phyloP scores from a whole-genome alignment of 768 basidiomycete genomes.

The Xerocomus spinulosus region DNA sequence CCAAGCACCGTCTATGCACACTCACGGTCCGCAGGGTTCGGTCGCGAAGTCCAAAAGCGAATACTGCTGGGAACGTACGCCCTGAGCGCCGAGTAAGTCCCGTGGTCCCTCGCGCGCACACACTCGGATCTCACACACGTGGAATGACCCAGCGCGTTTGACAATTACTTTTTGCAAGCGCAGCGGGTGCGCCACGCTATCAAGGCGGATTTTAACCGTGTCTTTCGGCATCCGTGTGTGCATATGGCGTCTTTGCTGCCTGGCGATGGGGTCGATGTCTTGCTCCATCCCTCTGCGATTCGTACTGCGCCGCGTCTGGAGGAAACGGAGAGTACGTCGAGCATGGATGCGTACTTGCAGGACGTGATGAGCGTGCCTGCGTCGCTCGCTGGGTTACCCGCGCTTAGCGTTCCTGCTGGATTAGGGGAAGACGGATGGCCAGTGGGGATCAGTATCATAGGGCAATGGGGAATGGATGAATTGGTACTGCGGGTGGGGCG shows the following conservation, averaged over 20 bases:
- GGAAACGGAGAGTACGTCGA: conserved; percentile 7
- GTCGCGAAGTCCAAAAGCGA: conserved; percentile 79
- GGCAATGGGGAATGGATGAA: conserved; percentile 81
- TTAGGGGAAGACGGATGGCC: conserved; percentile 64
- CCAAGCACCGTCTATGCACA: conserved; percentile 58
- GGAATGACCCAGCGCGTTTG: conserved; percentile 71
- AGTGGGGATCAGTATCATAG: conserved; percentile 76
- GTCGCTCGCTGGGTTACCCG: conserved; percentile 84
- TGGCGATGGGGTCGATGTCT: conserved; percentile 59
- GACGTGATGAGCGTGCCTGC: conserved; percentile 92
- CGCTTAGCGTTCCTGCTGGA: conserved; percentile 64
- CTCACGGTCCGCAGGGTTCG: conserved; percentile 70
- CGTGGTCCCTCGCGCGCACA: too few species aligned
- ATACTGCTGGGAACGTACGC: conserved; percentile 90
- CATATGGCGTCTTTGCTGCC: conserved; percentile 28
- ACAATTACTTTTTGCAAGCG: conserved; percentile 95
- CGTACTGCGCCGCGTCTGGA: conserved; percentile 69
- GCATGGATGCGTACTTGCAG: conserved; percentile 70
- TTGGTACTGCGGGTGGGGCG: conserved; percentile 53
- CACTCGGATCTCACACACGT: too few species aligned
- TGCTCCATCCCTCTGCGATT: conserved; percentile 86
- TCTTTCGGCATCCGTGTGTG: conserved; percentile 59
- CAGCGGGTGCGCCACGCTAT: conserved; percentile 72
- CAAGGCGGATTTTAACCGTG: conserved; percentile 64
- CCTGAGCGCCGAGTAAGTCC: conserved; percentile 79